These are phyloP conservation scores for Fusarium clavum DNA, from an alignment of 2,329 filamentous ascomycete species.

Conservation along the genomic window DNA sequence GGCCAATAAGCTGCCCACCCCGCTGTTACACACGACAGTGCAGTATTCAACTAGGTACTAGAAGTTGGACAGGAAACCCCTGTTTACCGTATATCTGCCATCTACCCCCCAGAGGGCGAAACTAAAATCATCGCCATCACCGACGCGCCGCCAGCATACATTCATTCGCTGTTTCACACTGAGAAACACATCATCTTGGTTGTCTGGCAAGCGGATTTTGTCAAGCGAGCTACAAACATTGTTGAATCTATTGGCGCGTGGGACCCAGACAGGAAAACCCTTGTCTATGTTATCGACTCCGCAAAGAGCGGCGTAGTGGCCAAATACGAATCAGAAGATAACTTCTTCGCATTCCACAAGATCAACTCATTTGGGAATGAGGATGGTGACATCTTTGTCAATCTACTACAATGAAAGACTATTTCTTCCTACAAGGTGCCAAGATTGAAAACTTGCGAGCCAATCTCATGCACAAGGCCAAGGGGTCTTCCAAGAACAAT, in stretches of 20 bases:
- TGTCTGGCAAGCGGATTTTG: conserved; percentile 23
- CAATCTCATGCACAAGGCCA: conserved; percentile 9
- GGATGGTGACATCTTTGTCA: conserved; percentile 12
- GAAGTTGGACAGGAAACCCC: conserved; percentile 8
- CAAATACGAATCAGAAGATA: conserved; percentile 12
- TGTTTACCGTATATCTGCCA: conserved; percentile 12
- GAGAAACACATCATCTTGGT: conserved; percentile 15
- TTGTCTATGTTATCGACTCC: conserved; percentile 18
- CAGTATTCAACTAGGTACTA: conserved; percentile 20
- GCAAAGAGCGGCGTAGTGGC: conserved; percentile 5
- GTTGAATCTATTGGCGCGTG: conserved; percentile 8
- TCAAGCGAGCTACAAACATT: conserved; percentile 1
- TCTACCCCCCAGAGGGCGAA: conserved; percentile 2
- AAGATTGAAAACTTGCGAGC: conserved; percentile 19
- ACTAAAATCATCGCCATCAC: conserved; percentile 22
- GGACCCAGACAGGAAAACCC: conserved; percentile 4
- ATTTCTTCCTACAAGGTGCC: neutral
- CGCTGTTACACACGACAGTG: neutral
- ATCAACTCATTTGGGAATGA: conserved; percentile 21
- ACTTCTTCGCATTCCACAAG: conserved; percentile 19
- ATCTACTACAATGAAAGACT: conserved; percentile 2
- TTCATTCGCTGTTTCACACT: conserved; percentile 15
- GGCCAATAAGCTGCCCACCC: conserved; percentile 13
- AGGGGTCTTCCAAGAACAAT: conserved; percentile 5
- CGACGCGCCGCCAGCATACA: conserved; percentile 16